These are phyloP conservation scores for Gossypium longicalyx DNA, from an alignment of 345 rosid species.

Conservation along the genomic window DNA sequence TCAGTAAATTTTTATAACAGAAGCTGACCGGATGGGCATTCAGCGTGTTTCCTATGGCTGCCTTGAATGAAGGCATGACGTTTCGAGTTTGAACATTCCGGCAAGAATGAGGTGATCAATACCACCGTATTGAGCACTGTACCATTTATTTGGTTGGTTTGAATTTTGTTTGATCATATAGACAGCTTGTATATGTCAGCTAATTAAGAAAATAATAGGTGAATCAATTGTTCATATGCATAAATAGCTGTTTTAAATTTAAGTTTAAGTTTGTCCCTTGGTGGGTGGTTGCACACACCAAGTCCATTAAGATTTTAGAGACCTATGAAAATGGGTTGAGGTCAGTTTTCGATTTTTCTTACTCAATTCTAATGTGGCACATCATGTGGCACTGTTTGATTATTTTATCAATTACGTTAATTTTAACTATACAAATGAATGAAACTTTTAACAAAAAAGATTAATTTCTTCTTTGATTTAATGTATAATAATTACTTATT, in stretches of 20 bases:
- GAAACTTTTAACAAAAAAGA: no score
- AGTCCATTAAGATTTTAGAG: not conserved
- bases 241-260: not conserved
- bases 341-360: no score
- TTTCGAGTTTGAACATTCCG: not conserved
- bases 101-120: constrained; percentile 3
- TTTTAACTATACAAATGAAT: no score
- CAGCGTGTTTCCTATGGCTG: not conserved
- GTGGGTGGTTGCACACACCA: not conserved
- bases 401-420: no score
- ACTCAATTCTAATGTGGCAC: no score
- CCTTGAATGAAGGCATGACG: not conserved
- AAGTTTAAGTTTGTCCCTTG: not conserved
- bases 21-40: constrained; percentile 6
- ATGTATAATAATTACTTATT: no score
- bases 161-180: constrained; percentile 6
- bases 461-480: no score
- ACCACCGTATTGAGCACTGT: not conserved
- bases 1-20: constrained; percentile 24
- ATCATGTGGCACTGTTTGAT: no score
- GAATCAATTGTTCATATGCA: constrained; percentile 15
- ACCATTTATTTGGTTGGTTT: not conserved
- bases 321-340: no score
- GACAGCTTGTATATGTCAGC: constrained; percentile 23
- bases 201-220: constrained; percentile 7